These are phyloP conservation scores for Colletotrichum sp. DNA, from an alignment of 2,329 filamentous ascomycete genomes.

Conservation along the genomic window DNA sequence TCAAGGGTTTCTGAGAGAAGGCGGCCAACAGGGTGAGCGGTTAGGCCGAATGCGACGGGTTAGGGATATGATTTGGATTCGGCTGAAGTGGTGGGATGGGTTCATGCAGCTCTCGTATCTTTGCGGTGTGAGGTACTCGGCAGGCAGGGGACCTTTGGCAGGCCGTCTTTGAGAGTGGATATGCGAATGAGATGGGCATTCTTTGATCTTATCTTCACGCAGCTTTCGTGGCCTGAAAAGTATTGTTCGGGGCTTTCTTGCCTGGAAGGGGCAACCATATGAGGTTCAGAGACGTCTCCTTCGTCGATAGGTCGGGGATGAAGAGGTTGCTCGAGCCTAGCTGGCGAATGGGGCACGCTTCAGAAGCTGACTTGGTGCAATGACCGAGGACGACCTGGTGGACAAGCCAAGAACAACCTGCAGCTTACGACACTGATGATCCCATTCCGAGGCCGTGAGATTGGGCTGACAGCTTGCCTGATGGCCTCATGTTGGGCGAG, in stretches of 20 bases:
- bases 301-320: neutral
- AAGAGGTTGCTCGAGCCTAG: rapidly evolving
- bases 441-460: neutral
- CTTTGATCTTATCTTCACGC: neutral
- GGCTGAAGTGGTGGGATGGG: neutral
- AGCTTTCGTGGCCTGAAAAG: neutral
- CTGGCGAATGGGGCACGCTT: neutral
- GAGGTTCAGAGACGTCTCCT: neutral
- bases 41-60: neutral
- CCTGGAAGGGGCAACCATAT: neutral
- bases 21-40: neutral
- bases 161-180: neutral
- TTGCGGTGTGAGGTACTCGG: neutral
- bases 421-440: neutral
- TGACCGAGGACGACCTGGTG: neutral
- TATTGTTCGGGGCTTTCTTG: rapidly evolving
- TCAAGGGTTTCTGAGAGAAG: neutral
- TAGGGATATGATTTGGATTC: neutral
- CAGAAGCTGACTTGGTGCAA: neutral
- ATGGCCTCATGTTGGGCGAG: neutral
- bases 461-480: neutral
- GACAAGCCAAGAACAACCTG: neutral
- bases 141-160: neutral
- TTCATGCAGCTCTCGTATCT: neutral
- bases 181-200: neutral